Evolutionary conservation across 371 early-diverging fungal genomes (phyloP).

Genomic region (Catenaria anguillulae): DNA sequence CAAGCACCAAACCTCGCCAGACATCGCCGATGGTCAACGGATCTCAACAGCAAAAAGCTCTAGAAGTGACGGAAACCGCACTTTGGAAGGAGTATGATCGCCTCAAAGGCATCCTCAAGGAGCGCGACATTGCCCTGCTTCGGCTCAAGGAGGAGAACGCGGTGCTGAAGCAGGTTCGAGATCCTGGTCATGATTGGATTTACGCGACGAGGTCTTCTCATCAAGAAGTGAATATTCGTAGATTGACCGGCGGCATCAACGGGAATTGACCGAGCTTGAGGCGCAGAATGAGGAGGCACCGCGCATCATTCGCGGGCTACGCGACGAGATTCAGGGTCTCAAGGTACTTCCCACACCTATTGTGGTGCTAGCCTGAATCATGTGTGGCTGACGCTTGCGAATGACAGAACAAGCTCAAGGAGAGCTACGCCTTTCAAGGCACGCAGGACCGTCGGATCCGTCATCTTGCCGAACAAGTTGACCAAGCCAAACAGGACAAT

Average conservation of each 20-base stretch:
- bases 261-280: conserved; percentile 27
- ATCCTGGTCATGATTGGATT: background rate
- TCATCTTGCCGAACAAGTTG: conserved; percentile 21
- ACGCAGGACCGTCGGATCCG: conserved; percentile 17
- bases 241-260: conserved; percentile 32
- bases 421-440: conserved; percentile 15
- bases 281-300: conserved; percentile 26
- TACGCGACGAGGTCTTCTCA: background rate
- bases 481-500: conserved; percentile 18
- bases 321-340: conserved; percentile 25
- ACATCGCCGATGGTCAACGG: no score
- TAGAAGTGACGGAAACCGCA: no score
- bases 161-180: conserved; percentile 30
- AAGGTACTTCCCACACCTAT: conserved; percentile 19
- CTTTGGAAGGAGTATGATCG: conserved; percentile 4
- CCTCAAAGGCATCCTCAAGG: conserved; percentile 16
- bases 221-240: no score
- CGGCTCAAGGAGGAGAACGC: conserved; percentile 25
- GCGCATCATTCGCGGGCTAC: conserved; percentile 23
- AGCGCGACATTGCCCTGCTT: conserved; percentile 22
- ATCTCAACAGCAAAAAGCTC: no score
- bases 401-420: conserved; percentile 19
- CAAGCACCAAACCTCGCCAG: no score
- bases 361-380: background rate
- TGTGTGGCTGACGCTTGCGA: background rate